Evolutionary conservation across 768 basidiomycete species (phyloP), one percentile per base, ranked within the genome.

Genomic region (Termitomyces eurrhizus): DNA sequence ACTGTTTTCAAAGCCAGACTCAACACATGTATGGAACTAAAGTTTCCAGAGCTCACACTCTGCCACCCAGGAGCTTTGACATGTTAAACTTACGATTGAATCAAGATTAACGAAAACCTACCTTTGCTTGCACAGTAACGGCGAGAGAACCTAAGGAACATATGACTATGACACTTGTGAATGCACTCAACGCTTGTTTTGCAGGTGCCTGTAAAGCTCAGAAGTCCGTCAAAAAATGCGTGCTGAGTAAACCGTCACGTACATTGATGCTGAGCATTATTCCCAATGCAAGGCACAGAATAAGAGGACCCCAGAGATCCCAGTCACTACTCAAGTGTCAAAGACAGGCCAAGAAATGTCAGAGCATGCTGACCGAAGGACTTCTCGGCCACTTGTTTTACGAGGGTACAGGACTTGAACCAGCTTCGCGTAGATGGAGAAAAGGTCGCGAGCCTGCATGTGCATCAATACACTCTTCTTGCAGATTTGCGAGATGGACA

Each of bases 91-190:
- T 32, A 53, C 45, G 61, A 51, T 61, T 45, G 52, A 39, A 26
- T 32, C 51, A 64, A 60, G 18, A 13, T 35, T 18, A 8, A 29
- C n/a, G n/a, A 46, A 14, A 53, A 32, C 35, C 6, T 64, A 90
- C 92, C 80, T 98, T 98, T 16, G 95, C 93, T 74, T 98, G 96
- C n/a, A 98, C 78, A 0, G 96, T 98, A 8, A 98, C 93, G 0
- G 90, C 83, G 35, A 97, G 77, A 14, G 95, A 94, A 5, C 96
- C 96, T 13, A 97, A 69, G 4, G 93, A 93, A 60, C 96, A 89
- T 57, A 98, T 90, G 18, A 91, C 93, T 46, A 98, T 86, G n/a
- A 97, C 94, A 59, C 87, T 89, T 0, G 95, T 95, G 75, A 98
- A 98, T 44, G 96, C 86, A 12, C 88, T 89, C 14, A 98, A 80